Evolutionary conservation across 192 early-diverging fungal species (phyloP), one percentile per base, ranked within the genome.

Genomic region (Coemansia sp.): DNA sequence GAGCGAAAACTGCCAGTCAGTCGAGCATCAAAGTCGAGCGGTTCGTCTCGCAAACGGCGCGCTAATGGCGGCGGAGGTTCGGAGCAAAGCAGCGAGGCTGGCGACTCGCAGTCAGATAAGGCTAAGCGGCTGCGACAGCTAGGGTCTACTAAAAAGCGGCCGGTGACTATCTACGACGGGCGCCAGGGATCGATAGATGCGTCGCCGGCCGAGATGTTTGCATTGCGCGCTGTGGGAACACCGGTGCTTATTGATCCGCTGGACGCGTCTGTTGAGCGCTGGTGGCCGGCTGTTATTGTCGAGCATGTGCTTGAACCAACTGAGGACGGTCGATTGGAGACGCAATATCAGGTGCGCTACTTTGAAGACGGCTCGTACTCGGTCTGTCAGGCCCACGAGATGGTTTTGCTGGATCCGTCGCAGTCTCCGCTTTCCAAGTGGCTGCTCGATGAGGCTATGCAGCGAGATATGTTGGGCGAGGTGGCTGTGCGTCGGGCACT

Each of bases 221-320:
- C 66, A 1, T 14, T 36, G n/a, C 57, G 35, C 14, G 31, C 42
- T 26, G 33, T 52, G 16, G 79, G 79, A 8, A 73, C 79, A 14
- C 79, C 74, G 0, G 79, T 82, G 45, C 60, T 82, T 25, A 74
- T 82, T 2, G 79, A 82, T 48, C 79, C 79, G 21, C 56, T 82
- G 43, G 73, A 80, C 14, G 14, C 37, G 1, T 9, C 37, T 0
- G 48, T 53, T 20, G 21, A n/a, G 11, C 21, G 61, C 31, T 82
- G 79, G 79, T 82, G 79, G 79, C 79, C 79, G 14, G 79, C 64
- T 0, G 67, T 82, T 4, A 76, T 82, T 12, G 68, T 82, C 33
- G 69, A 65, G 21, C 61, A 43, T 2, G 59, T 57, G 18, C 26
- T 55, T 16, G 52, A 31, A 26, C 26, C 52, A 4, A 6, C 52